A percentile compares a stretch with the other conserved stretches of the same genome.
These are phyloP conservation scores for Colletotrichum lentis DNA, from an alignment of 2,329 filamentous ascomycete genomes.

Conservation along the genomic window DNA sequence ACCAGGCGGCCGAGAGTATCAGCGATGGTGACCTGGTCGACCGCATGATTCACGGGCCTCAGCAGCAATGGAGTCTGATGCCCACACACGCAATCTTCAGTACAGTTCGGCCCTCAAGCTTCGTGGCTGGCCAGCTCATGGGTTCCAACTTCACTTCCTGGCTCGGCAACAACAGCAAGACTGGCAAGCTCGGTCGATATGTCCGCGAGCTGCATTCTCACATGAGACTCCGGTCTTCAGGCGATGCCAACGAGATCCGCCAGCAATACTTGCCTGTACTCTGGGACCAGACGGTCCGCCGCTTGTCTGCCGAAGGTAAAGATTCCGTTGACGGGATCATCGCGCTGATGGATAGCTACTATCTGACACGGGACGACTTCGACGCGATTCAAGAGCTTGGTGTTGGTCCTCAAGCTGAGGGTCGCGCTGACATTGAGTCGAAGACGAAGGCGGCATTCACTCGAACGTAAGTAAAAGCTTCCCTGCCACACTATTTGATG, in stretches of 20 bases:
- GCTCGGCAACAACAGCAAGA: constrained; percentile 95
- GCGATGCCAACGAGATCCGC: constrained; percentile 90
- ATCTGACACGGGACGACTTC: constrained; percentile 91
- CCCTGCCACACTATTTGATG: constrained; percentile 16
- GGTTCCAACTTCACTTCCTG: constrained; percentile 84
- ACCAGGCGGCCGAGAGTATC: constrained; percentile 92
- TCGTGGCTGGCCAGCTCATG: constrained; percentile 79
- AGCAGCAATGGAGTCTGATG: constrained; percentile 99
- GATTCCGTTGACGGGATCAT: constrained; percentile 85
- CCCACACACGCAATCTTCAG: constrained; percentile 95
- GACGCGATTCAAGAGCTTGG: constrained; percentile 92
- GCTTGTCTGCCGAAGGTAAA: constrained; percentile 79
- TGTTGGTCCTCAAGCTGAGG: constrained; percentile 82
- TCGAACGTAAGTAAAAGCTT: constrained; percentile 69
- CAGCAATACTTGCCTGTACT: constrained; percentile 92
- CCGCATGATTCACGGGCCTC: constrained; percentile 96
- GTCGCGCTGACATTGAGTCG: constrained; percentile 77
- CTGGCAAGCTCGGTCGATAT: constrained; percentile 77
- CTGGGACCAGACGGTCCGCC: constrained; percentile 81
- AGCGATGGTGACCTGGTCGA: constrained; percentile 97
- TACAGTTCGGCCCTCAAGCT: constrained; percentile 90
- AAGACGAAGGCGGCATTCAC: constrained; percentile 92
- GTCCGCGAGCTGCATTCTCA: constrained; percentile 96
- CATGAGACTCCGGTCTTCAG: constrained; percentile 90
- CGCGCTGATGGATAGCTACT: constrained; percentile 96